phyloP scores from a whole-genome alignment of 495 filamentous ascomycete genomes.

The Tuber melanosporum region DNA sequence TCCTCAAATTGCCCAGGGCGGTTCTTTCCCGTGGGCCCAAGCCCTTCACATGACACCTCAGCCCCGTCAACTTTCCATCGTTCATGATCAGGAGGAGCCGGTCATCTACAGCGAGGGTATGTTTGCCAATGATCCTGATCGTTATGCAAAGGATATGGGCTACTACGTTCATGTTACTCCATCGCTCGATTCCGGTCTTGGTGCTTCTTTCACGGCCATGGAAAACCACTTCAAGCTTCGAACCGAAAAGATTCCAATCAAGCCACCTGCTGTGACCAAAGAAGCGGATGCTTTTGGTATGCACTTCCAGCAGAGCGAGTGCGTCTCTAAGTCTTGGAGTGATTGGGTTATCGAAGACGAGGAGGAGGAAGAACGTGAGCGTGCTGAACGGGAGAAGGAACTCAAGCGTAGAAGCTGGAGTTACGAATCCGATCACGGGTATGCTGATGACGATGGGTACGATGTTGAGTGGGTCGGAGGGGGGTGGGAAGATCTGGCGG shows the following conservation, averaged over 20 bases:
- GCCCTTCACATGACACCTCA: constrained; percentile 72
- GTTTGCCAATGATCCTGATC: constrained; percentile 68
- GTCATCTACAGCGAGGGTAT: constrained; percentile 78
- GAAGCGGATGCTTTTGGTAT: constrained; percentile 25
- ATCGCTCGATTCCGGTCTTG: constrained; percentile 43
- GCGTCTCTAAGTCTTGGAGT: constrained; percentile 41
- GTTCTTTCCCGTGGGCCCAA: constrained; percentile 93
- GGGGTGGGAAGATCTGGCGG: constrained; percentile 40
- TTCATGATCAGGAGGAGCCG: constrained; percentile 51
- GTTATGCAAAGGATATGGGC: constrained; percentile 42
- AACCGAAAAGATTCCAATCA: constrained; percentile 37
- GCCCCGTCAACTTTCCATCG: constrained; percentile 78
- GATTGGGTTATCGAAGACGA: constrained; percentile 42
- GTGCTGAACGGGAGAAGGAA: constrained; percentile 36
- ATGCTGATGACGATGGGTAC: constrained; percentile 38
- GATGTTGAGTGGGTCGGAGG: constrained; percentile 42
- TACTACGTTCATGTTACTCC: constrained; percentile 39
- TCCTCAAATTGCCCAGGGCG: constrained; percentile 68
- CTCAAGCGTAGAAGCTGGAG: constrained; percentile 42
- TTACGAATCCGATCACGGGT: constrained; percentile 39
- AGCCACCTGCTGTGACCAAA: constrained; percentile 25
- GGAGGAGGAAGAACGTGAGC: constrained; percentile 41
- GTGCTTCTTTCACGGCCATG: constrained; percentile 39
- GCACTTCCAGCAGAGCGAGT: constrained; percentile 17
- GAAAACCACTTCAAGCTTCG: constrained; percentile 35